Evolutionary conservation across 2,329 filamentous ascomycete genomes (phyloP).

Genomic region (Fusarium ambrosium): DNA sequence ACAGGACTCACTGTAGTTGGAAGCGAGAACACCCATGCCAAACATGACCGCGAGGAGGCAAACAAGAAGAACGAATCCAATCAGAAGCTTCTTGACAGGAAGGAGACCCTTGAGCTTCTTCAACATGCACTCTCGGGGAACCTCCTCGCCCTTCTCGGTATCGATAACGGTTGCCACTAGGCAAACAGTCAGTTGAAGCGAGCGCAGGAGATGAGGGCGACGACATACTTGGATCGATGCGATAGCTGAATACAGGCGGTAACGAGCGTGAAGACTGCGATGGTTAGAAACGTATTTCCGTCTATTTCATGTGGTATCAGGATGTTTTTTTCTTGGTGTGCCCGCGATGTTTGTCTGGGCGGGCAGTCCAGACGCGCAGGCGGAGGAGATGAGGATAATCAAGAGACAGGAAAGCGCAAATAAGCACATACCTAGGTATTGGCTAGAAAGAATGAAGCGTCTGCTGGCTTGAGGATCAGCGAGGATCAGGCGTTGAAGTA

Average conservation of each 20-base stretch:
- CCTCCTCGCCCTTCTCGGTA: conserved; percentile 41
- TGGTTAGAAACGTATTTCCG: conserved; percentile 17
- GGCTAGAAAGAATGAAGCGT: conserved; percentile 25
- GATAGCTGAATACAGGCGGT: conserved; percentile 15
- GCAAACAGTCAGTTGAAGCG: conserved; percentile 28
- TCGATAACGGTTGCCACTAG: conserved; percentile 47
- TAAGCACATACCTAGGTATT: conserved; percentile 21
- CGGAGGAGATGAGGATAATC: neutral
- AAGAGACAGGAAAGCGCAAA: neutral
- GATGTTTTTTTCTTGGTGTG: neutral
- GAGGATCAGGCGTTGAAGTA: conserved; percentile 33
- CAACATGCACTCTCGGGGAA: conserved; percentile 15
- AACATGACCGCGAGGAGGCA: conserved; percentile 45
- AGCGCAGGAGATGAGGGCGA: neutral
- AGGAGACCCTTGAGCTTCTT: conserved; percentile 23
- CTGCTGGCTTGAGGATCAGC: conserved; percentile 18
- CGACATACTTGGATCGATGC: conserved; percentile 34
- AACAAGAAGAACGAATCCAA: conserved; percentile 17
- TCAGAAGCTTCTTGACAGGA: conserved; percentile 28
- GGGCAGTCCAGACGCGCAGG: neutral
- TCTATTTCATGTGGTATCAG: neutral
- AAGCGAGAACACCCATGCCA: conserved; percentile 47
- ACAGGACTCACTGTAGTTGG: conserved; percentile 43
- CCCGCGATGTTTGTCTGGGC: neutral
- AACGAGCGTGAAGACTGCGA: conserved; percentile 36